These are phyloP conservation scores for Suillus variegatus DNA, from an alignment of 768 basidiomycete genomes.

Conservation along the genomic window DNA sequence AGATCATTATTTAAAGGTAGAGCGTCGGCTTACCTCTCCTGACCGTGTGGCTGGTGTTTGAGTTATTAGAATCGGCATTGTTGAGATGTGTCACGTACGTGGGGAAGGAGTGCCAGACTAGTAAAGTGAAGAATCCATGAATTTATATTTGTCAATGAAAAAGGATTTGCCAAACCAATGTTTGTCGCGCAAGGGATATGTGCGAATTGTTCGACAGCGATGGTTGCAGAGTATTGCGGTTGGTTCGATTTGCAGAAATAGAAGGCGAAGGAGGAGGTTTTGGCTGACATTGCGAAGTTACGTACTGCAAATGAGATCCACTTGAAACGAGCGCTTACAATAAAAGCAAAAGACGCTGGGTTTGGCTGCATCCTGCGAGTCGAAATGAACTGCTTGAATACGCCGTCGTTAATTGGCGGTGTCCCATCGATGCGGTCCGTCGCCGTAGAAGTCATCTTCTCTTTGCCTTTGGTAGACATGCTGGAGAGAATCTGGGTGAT, in stretches of 20 bases:
- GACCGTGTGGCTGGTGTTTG: background rate
- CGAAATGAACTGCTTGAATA: background rate
- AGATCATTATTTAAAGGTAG: background rate
- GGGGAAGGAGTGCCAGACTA: background rate
- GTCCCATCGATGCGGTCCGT: background rate
- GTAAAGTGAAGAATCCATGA: background rate
- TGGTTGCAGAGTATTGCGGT: slow-evolving; percentile 4
- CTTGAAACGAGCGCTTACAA: slow-evolving; percentile 2
- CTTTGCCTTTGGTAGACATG: slow-evolving; percentile 8
- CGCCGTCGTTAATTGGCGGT: background rate
- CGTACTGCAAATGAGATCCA: background rate
- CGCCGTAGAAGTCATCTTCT: background rate
- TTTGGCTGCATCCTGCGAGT: background rate
- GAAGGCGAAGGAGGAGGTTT: slow-evolving; percentile 13
- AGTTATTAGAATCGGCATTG: background rate
- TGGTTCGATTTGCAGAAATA: slow-evolving; percentile 10
- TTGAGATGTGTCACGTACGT: background rate
- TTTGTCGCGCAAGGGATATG: slow-evolving; percentile 11
- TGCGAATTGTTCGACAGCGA: slow-evolving; percentile 11
- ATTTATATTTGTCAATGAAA: slow-evolving; percentile 2
- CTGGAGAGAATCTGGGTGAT: slow-evolving; percentile 3
- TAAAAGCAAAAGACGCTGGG: background rate
- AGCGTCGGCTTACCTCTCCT: background rate
- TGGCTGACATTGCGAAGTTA: background rate
- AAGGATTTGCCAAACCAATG: slow-evolving; percentile 19